These are phyloP conservation scores for Brassica juncea DNA, from an alignment of 345 rosid species.

Conservation along the genomic window DNA sequence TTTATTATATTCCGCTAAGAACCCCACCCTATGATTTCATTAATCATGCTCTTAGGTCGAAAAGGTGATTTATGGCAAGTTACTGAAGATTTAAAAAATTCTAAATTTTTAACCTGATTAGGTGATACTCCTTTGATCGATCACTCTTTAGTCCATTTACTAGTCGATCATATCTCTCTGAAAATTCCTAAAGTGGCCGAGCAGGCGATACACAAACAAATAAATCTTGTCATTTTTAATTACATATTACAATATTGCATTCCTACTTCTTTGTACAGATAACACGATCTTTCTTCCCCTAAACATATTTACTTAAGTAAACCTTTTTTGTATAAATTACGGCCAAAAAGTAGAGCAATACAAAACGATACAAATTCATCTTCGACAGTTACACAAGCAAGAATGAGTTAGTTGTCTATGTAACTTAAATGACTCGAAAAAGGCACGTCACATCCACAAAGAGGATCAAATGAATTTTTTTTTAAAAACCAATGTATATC, in stretches of 20 bases:
- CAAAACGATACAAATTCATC: not conserved
- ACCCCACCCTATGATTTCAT: too few species aligned
- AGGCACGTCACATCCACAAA: slow-evolving; percentile 19
- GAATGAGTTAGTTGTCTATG: slow-evolving; percentile 32
- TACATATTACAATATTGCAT: not conserved
- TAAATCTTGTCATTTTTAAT: not conserved
- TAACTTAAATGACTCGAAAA: slow-evolving; percentile 31
- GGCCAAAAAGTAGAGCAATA: not conserved
- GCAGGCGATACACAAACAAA: not conserved
- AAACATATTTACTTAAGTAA: not conserved
- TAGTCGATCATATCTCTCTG: too few species aligned
- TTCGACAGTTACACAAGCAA: slow-evolving; percentile 22
- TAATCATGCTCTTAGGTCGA: too few species aligned
- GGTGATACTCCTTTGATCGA: too few species aligned
- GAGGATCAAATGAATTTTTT: slow-evolving; percentile 18
- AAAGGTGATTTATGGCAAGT: too few species aligned
- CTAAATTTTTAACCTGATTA: too few species aligned
- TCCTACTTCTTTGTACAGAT: not conserved
- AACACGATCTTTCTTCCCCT: not conserved
- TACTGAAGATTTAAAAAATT: too few species aligned
- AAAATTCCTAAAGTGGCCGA: too few species aligned
- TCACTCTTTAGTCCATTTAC: too few species aligned
- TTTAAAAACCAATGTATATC: not conserved
- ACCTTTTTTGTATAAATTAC: not conserved
- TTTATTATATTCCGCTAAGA: too few species aligned